Evolutionary conservation across 2,329 filamentous ascomycete species (phyloP).

Genomic region (Raffaelea arxii): DNA sequence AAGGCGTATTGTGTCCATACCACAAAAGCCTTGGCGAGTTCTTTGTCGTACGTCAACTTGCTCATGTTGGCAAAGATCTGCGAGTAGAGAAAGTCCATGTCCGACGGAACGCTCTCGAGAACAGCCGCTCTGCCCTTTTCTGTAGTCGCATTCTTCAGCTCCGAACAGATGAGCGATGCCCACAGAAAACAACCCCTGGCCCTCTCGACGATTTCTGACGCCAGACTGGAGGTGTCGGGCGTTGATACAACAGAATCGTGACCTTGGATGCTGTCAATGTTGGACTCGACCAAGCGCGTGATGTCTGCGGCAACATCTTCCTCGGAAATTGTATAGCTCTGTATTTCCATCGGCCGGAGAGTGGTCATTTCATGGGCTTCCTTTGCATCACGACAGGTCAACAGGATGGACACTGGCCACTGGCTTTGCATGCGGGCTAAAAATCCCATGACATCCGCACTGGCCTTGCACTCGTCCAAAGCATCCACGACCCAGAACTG

Average conservation of each 20-base stretch:
- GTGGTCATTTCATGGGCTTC: constrained; percentile 7
- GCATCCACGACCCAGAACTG: constrained; percentile 24
- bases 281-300: constrained; percentile 13
- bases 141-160: constrained; percentile 18
- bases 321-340: constrained; percentile 13
- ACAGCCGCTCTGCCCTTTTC: constrained; percentile 15
- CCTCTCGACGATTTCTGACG: constrained; percentile 15
- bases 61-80: constrained; percentile 18
- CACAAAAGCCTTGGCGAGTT: constrained; percentile 16
- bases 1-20: constrained; percentile 18
- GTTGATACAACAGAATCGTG: not conserved
- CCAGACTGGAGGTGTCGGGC: constrained; percentile 5
- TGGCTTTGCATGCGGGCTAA: constrained; percentile 14
- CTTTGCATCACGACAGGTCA: constrained; percentile 16
- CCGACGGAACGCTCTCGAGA: constrained; percentile 15
- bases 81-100: constrained; percentile 20
- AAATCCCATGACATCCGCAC: constrained; percentile 15
- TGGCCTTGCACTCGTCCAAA: constrained; percentile 19
- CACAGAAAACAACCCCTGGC: constrained; percentile 21
- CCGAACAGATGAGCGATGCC: constrained; percentile 17
- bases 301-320: constrained; percentile 18
- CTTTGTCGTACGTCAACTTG: constrained; percentile 14
- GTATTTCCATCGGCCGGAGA: constrained; percentile 8
- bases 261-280: constrained; percentile 11
- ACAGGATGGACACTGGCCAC: constrained; percentile 17